phyloP scores from a whole-genome alignment of 345 rosid genomes.

The Geranium brycei region DNA sequence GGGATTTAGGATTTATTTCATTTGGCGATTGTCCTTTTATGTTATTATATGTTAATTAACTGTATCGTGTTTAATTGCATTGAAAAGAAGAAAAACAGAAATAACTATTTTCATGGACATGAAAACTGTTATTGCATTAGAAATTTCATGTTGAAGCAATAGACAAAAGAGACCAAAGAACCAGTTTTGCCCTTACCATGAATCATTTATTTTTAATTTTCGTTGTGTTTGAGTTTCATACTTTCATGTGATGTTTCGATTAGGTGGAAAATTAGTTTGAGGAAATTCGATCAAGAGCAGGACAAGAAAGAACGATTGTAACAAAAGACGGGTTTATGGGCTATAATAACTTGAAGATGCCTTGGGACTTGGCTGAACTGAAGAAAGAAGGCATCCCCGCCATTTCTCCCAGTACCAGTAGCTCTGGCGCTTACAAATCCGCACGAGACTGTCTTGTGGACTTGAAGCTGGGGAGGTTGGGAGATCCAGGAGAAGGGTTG shows the following conservation, averaged over 20 bases:
- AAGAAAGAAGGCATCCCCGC: constrained; percentile 6
- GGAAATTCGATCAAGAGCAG: constrained; percentile 4
- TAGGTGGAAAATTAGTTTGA: constrained; percentile 1
- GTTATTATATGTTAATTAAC: no score
- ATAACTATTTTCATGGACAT: background rate
- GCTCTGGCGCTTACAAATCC: background rate
- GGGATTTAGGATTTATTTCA: background rate
- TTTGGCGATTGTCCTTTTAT: background rate
- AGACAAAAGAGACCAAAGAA: no score
- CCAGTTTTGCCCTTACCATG: no score
- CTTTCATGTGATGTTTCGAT: no score
- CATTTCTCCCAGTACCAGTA: constrained; percentile 13
- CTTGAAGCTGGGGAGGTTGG: constrained; percentile 14
- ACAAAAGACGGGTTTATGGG: constrained; percentile 13
- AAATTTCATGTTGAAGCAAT: no score
- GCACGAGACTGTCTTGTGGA: constrained; percentile 1
- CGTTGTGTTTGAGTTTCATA: no score
- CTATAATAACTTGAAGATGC: constrained; percentile 8
- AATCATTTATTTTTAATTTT: no score
- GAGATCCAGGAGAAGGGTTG: constrained; percentile 5
- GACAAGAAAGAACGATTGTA: background rate
- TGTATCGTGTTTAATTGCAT: background rate
- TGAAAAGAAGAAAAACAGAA: background rate
- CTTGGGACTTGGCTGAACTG: constrained; percentile 8
- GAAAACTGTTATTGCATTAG: background rate